These are phyloP conservation scores for Silene latifolia DNA, from an alignment of 148 eudicot genomes.

Conservation along the genomic window DNA sequence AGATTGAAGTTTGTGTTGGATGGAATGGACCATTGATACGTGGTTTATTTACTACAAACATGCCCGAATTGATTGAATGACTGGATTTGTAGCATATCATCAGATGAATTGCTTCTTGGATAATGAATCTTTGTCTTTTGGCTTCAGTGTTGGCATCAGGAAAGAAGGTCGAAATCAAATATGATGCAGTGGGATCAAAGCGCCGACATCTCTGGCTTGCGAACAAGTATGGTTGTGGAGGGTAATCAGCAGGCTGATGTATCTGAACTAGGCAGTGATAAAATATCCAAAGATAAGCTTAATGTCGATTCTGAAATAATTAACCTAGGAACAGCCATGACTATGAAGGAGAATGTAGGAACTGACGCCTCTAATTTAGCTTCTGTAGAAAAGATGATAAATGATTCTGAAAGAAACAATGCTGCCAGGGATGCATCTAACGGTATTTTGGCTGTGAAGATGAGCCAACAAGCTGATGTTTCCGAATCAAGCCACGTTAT, in stretches of 20 bases:
- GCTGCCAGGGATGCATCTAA: neutral
- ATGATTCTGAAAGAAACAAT: neutral
- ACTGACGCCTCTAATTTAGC: neutral
- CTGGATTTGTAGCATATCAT: neutral
- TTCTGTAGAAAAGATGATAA: neutral
- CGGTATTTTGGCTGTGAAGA: neutral
- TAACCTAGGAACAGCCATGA: neutral
- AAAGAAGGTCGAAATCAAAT: neutral
- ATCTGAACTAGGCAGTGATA: neutral
- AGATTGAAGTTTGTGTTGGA: neutral
- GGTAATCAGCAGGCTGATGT: neutral
- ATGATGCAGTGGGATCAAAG: neutral
- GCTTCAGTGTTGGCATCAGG: constrained; percentile 3
- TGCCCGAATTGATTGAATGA: neutral
- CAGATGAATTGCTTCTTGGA: neutral
- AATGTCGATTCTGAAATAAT: constrained; percentile 11
- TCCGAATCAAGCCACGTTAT: neutral
- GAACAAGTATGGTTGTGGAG: constrained; percentile 25
- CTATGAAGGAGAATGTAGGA: neutral
- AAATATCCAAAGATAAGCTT: neutral
- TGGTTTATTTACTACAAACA: neutral
- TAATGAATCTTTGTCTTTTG: neutral
- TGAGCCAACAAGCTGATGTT: neutral
- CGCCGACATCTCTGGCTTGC: constrained; percentile 3
- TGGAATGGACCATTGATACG: neutral